Evolutionary conservation across 257 asterid species (phyloP), one percentile per base, ranked within the genome.

Genomic region (Misopates orontium): DNA sequence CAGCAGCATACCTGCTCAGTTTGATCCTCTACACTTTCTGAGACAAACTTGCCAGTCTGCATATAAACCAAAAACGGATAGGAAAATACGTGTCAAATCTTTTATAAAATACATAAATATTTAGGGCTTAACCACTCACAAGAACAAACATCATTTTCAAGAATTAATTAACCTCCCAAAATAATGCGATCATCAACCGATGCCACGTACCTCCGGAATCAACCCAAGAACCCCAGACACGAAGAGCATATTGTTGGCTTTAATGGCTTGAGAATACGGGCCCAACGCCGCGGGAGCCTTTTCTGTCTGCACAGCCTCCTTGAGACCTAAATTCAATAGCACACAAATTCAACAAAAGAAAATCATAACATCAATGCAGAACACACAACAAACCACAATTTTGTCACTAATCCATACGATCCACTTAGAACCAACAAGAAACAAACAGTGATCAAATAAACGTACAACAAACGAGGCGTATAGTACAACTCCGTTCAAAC

Each of bases 261-360:
- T 90, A 44, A 90, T 86, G 72, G 99, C 97, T 81, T 93, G 99
- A 56, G 92, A 86, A 72, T 93, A 93, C 4, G 99, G 97, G 32
- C 99, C 99, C 82, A 93, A 68, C 28, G 99, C 99, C 8, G 95
- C 95, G 0, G 99, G 97, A 55, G 99, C 97, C 67, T 88, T 90
- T 17, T 90, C 97, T 12, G 97, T 90, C 62, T 72, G 75, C 56
- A 94, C 79, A 16, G 95, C 95, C 79, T 94, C 97, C 84, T 87
- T 87, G 32, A 71, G 5, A 70, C 78, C 88, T 84, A 73, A 5
- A 52, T 47, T 47, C 65, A 61, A 36, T 42, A 52, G 62, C 68
- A 75, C 62, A 65, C 64, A 47, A 19, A 24, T 19, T 0, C 49
- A 25, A 28, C 36, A 28, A 28, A 28, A 28, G 3, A 36, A 36